phyloP scores from a whole-genome alignment of 1,139 yeast species.

The Suhomyces guaymorum region DNA sequence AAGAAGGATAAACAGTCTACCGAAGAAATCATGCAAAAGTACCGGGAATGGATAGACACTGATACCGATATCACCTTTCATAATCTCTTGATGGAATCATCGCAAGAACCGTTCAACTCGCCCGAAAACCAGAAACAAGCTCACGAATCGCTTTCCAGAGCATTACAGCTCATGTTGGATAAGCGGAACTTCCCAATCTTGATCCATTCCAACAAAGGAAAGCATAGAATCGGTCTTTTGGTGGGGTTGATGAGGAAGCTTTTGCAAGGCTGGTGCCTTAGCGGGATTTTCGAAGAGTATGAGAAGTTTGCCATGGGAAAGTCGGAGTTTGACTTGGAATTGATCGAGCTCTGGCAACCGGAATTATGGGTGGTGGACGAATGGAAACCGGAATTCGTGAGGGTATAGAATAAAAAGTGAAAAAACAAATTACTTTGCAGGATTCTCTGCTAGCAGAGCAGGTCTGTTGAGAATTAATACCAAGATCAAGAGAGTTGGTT shows the following conservation, averaged over 20 bases:
- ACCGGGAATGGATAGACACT: slow-evolving; percentile 63
- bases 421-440: no score
- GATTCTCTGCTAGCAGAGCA: no score
- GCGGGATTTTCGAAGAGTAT: slow-evolving; percentile 93
- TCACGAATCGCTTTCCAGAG: slow-evolving; percentile 54
- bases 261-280: slow-evolving; percentile 89
- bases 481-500: no score
- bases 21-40: slow-evolving; percentile 44
- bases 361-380: slow-evolving; percentile 37
- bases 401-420: no score
- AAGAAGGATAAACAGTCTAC: slow-evolving; percentile 39
- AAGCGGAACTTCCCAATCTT: slow-evolving; percentile 79
- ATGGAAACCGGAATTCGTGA: slow-evolving; percentile 39
- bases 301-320: slow-evolving; percentile 91
- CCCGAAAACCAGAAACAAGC: slow-evolving; percentile 42
- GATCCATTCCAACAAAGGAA: slow-evolving; percentile 92
- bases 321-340: slow-evolving; percentile 86
- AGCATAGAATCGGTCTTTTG: slow-evolving; percentile 88
- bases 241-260: slow-evolving; percentile 85
- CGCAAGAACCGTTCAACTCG: slow-evolving; percentile 74
- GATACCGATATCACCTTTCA: slow-evolving; percentile 55
- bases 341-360: slow-evolving; percentile 51
- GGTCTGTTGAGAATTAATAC: no score
- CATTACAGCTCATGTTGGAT: slow-evolving; percentile 66
- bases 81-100: slow-evolving; percentile 64